Conservation (phyloP, 768 basidiomycete species). For the Strobilomyces confusus region DNA sequence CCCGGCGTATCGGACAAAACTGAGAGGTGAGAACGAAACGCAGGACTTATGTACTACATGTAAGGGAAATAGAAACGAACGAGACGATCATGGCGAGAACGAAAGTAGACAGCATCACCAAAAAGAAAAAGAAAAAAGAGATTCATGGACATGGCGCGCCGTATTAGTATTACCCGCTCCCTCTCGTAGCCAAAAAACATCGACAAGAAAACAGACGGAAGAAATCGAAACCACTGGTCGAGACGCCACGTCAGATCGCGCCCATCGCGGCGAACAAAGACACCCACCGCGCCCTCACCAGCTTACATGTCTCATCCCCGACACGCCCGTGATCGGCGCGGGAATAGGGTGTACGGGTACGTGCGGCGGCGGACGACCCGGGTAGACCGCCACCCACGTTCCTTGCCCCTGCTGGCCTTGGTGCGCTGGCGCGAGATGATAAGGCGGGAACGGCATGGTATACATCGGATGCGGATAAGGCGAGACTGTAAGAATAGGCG, state of each 20-base stretch:
- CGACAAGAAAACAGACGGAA: conserved; percentile 13
- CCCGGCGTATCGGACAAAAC: too few relatives aligned
- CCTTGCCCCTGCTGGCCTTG: conserved; percentile 14
- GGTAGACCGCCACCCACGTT: conserved; percentile 24
- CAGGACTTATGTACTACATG: conserved; percentile 4
- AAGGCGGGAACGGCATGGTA: conserved; percentile 18
- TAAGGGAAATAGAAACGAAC: neutral
- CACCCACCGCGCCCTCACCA: conserved; percentile 17
- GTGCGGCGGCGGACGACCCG: conserved; percentile 12
- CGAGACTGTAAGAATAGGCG: conserved; percentile 15
- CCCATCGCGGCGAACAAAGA: neutral
- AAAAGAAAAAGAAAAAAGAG: neutral
- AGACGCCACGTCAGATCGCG: neutral
- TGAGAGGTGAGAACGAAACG: neutral
- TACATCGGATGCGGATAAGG: conserved; percentile 20
- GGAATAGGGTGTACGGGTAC: conserved; percentile 18
- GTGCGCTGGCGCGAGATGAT: conserved; percentile 14
- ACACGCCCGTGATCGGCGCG: conserved; percentile 17
- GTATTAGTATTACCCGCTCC: conserved; percentile 19
- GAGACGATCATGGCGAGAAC: neutral
- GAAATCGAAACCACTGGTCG: neutral
- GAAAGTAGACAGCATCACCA: conserved; percentile 1
- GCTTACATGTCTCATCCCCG: conserved; percentile 25
- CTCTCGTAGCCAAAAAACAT: conserved; percentile 9
- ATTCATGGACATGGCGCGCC: conserved; percentile 3